Evolutionary conservation across 2,329 filamentous ascomycete species (phyloP).

Genomic region (Exophiala sideris): DNA sequence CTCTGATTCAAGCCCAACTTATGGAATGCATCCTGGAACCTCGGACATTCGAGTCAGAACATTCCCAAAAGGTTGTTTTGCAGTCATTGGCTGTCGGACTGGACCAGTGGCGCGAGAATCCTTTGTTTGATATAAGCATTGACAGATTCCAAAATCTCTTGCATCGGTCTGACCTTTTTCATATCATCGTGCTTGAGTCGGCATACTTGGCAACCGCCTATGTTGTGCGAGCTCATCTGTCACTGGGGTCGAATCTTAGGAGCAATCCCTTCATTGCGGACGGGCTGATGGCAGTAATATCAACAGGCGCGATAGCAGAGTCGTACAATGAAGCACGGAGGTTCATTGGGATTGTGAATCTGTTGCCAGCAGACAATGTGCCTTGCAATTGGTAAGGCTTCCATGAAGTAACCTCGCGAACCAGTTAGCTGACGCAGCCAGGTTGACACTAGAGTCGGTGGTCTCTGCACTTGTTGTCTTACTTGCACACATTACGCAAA

Average conservation of each 20-base stretch:
- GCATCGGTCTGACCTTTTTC: conserved; percentile 20
- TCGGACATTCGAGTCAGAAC: neutral
- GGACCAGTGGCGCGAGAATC: conserved; percentile 13
- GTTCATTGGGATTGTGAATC: conserved; percentile 87
- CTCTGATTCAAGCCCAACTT: conserved; percentile 35
- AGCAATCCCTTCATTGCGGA: conserved; percentile 7
- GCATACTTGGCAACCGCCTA: conserved; percentile 10
- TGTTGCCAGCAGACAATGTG: conserved; percentile 90
- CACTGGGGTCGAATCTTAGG: neutral
- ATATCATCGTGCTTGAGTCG: conserved; percentile 17
- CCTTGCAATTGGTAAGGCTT: conserved; percentile 81
- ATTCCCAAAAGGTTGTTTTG: neutral
- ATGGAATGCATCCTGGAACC: conserved; percentile 3
- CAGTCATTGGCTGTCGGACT: conserved; percentile 7
- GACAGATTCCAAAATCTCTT: conserved; percentile 6
- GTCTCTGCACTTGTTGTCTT: conserved; percentile 89
- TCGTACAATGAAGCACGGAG: conserved; percentile 10
- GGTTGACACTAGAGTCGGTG: conserved; percentile 90
- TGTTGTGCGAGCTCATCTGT: neutral
- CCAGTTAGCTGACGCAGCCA: conserved; percentile 28
- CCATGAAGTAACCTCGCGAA: too few species aligned
- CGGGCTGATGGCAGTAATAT: conserved; percentile 7
- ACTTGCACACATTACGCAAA: conserved; percentile 93
- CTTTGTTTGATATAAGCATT: conserved; percentile 8
- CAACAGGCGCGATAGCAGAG: conserved; percentile 2